Evolutionary conservation across 177 flowering plant genomes (phyloP), one percentile per base, ranked within the genome.

Genomic region (Vitis hybrid): DNA sequence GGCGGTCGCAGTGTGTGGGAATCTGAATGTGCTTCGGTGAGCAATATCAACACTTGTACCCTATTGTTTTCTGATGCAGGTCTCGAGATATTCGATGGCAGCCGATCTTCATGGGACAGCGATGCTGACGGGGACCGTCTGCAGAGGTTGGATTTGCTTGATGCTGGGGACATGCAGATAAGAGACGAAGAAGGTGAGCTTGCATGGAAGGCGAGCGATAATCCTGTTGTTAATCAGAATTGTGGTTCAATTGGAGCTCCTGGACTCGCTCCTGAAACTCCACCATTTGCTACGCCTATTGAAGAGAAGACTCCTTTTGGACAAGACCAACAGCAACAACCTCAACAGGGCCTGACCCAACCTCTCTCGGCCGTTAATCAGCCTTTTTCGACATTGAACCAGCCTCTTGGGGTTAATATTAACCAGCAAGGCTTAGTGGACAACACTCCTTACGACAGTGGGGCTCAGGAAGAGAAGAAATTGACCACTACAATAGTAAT

Each of bases 61-160:
- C 54, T 84, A 40, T 70, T 76, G 30, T 81, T 81, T 60, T 70
- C 83, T 1, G 85, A 84, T 49, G 74, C 76, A n/a, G 87, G 87
- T 14, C 75, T 84, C 3, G 87, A 81, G 76, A 74, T 81, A 19
- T 81, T 68, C 52, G 87, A 84, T n/a, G 87, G 84, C 18, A 75
- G 80, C 70, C 66, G 24, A 7, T 79, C 81, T 6, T 30, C 79
- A 2, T 84, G 87, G 87, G 81, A 84, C 55, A 76, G 74, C 0
- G 71, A 79, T 40, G 81, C 75, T 1, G 80, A 78, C 50, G 80
- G 73, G 6, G 79, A 76, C 2, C 21, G 56, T 15, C 63, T 81
- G 65, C 75, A 78, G 77, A 73, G 74, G 11, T 24, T 84, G 67
- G 81, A 64, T 32, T 61, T 84, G 77, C 60, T 81, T 24, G 87